phyloP scores from a whole-genome alignment of 257 asterid species.

The Nicotiana obtusifolia region DNA sequence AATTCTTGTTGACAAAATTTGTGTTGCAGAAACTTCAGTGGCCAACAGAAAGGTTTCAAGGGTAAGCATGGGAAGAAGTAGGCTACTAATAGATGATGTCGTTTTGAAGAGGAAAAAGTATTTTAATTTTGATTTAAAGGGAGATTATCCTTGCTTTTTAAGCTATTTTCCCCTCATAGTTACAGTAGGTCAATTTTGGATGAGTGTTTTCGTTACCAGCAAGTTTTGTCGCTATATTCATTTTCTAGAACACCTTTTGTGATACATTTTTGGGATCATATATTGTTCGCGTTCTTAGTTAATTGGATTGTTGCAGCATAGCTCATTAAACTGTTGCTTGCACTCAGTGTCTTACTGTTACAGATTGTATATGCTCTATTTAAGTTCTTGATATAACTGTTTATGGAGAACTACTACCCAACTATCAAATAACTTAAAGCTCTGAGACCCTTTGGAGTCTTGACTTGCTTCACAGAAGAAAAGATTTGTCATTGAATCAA shows the following conservation, averaged over 20 bases:
- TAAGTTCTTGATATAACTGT: too few relatives aligned
- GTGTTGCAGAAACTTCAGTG: not conserved
- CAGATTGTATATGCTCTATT: not conserved
- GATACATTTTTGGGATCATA: not conserved
- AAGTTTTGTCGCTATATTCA: not conserved
- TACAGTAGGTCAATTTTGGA: not conserved
- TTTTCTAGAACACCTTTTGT: not conserved
- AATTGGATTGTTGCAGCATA: not conserved
- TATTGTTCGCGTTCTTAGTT: not conserved
- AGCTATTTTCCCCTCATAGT: not conserved
- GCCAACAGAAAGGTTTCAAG: not conserved
- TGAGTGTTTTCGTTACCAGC: not conserved
- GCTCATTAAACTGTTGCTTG: not conserved
- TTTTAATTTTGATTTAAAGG: not conserved
- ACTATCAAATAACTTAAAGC: too few relatives aligned
- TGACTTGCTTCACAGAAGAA: too few relatives aligned
- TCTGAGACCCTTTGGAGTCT: too few relatives aligned
- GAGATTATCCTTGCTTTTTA: not conserved
- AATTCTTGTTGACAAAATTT: not conserved
- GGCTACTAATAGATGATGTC: not conserved
- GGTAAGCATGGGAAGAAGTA: conserved; percentile 5
- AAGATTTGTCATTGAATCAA: too few relatives aligned
- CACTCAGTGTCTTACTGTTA: not conserved
- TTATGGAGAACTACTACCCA: too few relatives aligned
- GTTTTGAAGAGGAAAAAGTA: not conserved